phyloP scores from a whole-genome alignment of 768 basidiomycete genomes.

The Sarcomyxa edulis region DNA sequence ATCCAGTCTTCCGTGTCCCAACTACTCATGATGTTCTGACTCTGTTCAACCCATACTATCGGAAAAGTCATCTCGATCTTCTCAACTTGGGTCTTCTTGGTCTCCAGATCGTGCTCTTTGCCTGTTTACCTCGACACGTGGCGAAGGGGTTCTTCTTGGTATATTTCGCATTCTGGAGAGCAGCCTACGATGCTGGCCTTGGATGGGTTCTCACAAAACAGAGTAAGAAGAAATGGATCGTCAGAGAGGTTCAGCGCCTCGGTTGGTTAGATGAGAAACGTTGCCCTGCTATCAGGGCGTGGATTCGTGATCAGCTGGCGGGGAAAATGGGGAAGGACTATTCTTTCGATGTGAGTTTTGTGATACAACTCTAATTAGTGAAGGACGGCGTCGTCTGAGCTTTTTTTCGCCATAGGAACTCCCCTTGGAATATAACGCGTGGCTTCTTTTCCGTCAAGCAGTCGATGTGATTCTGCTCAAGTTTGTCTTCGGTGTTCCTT shows the following conservation, averaged over 20 bases:
- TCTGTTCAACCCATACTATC: slow-evolving; percentile 75
- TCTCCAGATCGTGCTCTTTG: slow-evolving; percentile 73
- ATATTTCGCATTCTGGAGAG: slow-evolving; percentile 92
- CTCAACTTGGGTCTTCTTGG: slow-evolving; percentile 78
- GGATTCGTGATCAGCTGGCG: slow-evolving; percentile 83
- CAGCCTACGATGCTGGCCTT: slow-evolving; percentile 87
- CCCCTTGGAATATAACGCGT: slow-evolving; percentile 92
- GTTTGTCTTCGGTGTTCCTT: slow-evolving; percentile 38
- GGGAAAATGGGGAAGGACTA: slow-evolving; percentile 96
- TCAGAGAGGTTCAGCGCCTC: slow-evolving; percentile 64
- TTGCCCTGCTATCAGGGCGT: slow-evolving; percentile 57
- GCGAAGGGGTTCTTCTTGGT: slow-evolving; percentile 71
- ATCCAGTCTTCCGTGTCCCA: slow-evolving; percentile 84
- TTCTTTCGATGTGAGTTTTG: slow-evolving; percentile 73
- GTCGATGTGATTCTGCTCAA: slow-evolving; percentile 96
- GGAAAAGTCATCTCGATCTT: slow-evolving; percentile 86
- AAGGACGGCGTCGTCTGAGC: slow-evolving; percentile 5
- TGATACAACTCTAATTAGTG: slow-evolving; percentile 1
- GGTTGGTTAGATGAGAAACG: slow-evolving; percentile 87
- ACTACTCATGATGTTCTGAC: slow-evolving; percentile 90
- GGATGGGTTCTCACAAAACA: slow-evolving; percentile 94
- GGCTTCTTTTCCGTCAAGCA: slow-evolving; percentile 93
- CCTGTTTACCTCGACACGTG: slow-evolving; percentile 48
- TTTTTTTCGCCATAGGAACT: slow-evolving; percentile 51
- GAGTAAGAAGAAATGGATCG: slow-evolving; percentile 94